Percentiles rank a stretch among this genome's conserved stretches.
These are phyloP conservation scores for Xylaria sp. DNA, from an alignment of 2,329 filamentous ascomycete genomes.

Conservation along the genomic window DNA sequence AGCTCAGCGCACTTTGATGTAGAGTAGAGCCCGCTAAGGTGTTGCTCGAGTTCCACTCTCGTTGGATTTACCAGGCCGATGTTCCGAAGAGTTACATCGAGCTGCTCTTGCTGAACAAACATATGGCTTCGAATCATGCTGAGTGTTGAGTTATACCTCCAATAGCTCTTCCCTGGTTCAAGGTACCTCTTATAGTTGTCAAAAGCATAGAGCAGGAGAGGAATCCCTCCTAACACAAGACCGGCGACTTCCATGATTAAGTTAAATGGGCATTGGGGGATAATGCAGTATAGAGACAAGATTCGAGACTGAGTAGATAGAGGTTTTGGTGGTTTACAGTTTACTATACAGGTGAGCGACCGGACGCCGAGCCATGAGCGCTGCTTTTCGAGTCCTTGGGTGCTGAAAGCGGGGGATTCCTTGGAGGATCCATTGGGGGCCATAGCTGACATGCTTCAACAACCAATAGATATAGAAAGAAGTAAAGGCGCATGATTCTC, in stretches of 20 bases:
- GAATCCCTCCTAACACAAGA: slow-evolving; percentile 4
- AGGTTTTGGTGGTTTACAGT: neutral
- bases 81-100: neutral
- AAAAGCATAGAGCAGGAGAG: slow-evolving; percentile 3
- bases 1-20: neutral
- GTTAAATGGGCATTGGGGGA: too few species aligned
- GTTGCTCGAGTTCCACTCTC: neutral
- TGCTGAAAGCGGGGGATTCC: neutral
- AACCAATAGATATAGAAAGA: slow-evolving; percentile 7
- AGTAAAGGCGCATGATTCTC: neutral
- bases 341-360: neutral
- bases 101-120: slow-evolving; percentile 8
- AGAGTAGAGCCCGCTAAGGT: neutral
- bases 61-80: neutral
- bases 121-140: neutral
- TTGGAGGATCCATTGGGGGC: neutral
- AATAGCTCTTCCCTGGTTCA: slow-evolving; percentile 4
- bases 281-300: neutral
- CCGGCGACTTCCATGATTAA: neutral
- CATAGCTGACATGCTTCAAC: neutral
- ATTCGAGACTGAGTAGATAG: neutral
- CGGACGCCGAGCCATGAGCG: too few species aligned
- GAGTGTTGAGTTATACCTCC: neutral
- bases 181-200: slow-evolving; percentile 8
- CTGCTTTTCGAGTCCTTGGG: neutral